phyloP scores from a whole-genome alignment of 208 protist species.

The Trypanosoma theileri region DNA sequence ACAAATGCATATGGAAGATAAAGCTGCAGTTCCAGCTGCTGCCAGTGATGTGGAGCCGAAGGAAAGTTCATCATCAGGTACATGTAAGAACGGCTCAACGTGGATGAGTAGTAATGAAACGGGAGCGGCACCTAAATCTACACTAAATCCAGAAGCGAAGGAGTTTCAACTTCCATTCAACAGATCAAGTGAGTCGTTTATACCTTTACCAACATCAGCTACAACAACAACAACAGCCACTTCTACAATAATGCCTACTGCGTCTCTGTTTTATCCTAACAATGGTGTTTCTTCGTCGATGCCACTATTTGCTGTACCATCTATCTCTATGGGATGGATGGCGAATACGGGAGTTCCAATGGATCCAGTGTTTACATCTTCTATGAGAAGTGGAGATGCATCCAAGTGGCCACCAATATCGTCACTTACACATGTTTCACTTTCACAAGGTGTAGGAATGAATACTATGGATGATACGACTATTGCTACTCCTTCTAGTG shows the following conservation, averaged over 20 bases:
- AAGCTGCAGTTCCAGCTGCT: constrained; percentile 2
- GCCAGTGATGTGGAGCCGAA: not conserved
- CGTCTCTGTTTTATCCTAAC: not conserved
- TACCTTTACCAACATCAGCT: not conserved
- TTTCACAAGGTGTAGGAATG: too few relatives aligned
- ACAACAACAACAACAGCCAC: not conserved
- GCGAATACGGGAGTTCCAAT: too few relatives aligned
- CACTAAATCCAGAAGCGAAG: constrained; percentile 48
- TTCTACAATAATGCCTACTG: not conserved
- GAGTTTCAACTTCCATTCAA: constrained; percentile 35
- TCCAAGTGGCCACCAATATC: constrained; percentile 5
- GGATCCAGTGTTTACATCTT: not conserved
- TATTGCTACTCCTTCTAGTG: too few relatives aligned
- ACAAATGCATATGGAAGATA: not conserved
- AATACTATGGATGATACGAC: too few relatives aligned
- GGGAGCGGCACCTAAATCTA: not conserved
- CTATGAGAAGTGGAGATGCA: not conserved
- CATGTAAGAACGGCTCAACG: not conserved
- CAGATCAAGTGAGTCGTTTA: not conserved
- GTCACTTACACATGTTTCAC: too few relatives aligned
- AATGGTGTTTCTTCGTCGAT: not conserved
- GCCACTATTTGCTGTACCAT: constrained; percentile 34
- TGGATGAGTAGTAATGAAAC: not conserved
- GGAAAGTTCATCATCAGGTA: not conserved
- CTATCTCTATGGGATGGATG: constrained; percentile 10